phyloP scores from a whole-genome alignment of 345 rosid genomes.

The Eucalyptus polyanthemos region DNA sequence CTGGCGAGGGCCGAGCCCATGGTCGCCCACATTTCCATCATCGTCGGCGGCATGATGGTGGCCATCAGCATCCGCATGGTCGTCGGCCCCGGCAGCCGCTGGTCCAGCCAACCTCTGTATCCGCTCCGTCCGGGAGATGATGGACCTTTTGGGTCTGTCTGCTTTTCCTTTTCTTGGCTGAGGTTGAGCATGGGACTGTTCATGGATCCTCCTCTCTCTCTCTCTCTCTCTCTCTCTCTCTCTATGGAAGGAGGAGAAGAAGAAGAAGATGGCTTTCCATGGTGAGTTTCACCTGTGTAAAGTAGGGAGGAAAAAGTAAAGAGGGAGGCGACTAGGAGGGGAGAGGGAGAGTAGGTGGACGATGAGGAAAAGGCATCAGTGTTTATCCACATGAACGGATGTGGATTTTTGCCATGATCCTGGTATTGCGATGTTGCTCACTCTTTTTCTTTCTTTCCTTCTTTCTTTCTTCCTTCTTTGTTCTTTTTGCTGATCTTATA shows the following conservation, averaged over 20 bases:
- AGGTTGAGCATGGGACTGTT: not conserved
- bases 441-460: not conserved
- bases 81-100: not conserved
- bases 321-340: not conserved
- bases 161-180: not conserved
- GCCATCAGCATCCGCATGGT: not conserved
- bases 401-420: not conserved
- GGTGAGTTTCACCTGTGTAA: not conserved
- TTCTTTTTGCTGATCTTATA: not conserved
- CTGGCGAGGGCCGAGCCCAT: constrained; percentile 52
- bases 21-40: constrained; percentile 39
- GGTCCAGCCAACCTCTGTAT: not conserved
- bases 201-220: not conserved
- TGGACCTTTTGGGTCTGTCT: not conserved
- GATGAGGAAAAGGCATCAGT: not conserved
- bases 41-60: constrained; percentile 11
- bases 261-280: not conserved
- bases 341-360: not conserved
- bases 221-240: not conserved
- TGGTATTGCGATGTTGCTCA: not conserved
- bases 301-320: not conserved
- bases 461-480: not conserved
- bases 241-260: not conserved
- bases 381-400: not conserved
- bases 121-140: not conserved